Evolutionary conservation across 2,329 filamentous ascomycete species (phyloP), one percentile per base, ranked within the genome.

Genomic region (Colletotrichum tropicale): DNA sequence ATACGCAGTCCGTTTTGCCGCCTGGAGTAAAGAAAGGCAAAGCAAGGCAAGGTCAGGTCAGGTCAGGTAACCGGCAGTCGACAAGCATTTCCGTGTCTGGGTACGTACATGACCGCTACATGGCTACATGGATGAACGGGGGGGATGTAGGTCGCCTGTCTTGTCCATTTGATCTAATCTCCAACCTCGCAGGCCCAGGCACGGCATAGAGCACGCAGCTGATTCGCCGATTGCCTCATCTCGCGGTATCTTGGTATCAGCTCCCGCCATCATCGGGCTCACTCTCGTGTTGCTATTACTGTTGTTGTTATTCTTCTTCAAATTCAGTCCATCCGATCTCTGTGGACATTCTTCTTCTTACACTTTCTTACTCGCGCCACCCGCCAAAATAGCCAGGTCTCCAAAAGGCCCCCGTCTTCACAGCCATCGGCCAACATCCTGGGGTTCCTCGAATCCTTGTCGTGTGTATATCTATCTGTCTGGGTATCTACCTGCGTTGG

Each of bases 131-230:
- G 30, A 56, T 56, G 13, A 18, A 24, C 34, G 60, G 32, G 18
- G 10, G 18, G 30, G 18, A 38, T 38, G 32, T 36, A 64, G 26
- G 60, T 64, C 60, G 60, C 60, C 32, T 36, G 60, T 38, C 60
- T 64, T 13, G 60, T 64, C 60, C 32, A 71, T 64, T 75, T 75
- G 72, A 72, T 75, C 73, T 72, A 75, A 75, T 64, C 69, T 72
- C 73, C 69, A 75, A 62, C 73, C 62, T 72, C 61, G 30, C 62
- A 75, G 69, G 62, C 30, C 62, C 60, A 66, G 69, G 38, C 72
- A 61, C 28, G 68, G 34, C 61, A 21, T 43, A 36, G 32, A 13
- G 18, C 34, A 16, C 32, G 10, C n/a, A 28, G 26, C 56, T 72
- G 69, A 72, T 75, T 75, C 73, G 73, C 66, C 61, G 52, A 60